Evolutionary conservation across 2,329 filamentous ascomycete species (phyloP), one percentile per base, ranked within the genome.

Genomic region (Colletotrichum spaethianum): DNA sequence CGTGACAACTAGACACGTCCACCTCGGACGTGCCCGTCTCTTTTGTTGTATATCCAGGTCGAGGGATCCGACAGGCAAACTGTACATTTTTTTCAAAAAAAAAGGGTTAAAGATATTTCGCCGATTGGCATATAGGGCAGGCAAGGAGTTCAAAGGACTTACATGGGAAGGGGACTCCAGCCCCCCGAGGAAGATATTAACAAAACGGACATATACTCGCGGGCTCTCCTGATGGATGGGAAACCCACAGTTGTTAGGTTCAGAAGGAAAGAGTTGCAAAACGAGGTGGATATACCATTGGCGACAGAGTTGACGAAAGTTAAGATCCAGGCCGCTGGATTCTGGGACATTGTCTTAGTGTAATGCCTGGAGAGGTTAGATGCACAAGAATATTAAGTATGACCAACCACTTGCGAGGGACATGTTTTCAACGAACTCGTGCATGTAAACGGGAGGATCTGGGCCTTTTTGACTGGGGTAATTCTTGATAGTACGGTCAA

Each of bases 1-100:
- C 70, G 38, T 61, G 75, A 50, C 66, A 75, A 50, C 56, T 72
- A 72, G 63, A 61, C 63, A 74, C 52, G 50, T 60, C 70, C 20
- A 42, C n/a, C 2, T 40, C n/a, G 53, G 74, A 67, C 71, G 53
- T 40, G 14, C 23, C n/a, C 70, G 67, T 62, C 72, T 66, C 72
- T 65, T 68, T 36, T 20, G 33, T 67, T 70, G 72, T 67, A 60
- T 65, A 70, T 65, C 36, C 31, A 36, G 65, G 31, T 16, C 1
- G 18, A 18, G 53, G 3, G 7, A 40, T 26, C 53, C n/a, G 53
- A 8, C n/a, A 57, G 40, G n/a, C 33, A 57, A 40, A 23, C 12
- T 38, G 31, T 38, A 36, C 20, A 56, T 56, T 38, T 56, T 26
- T 18, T 3, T 38, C 36, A 4, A 5, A 14, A 20, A n/a, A 12